These are phyloP conservation scores for Lyophyllum atratum DNA, from an alignment of 768 basidiomycete species.

Conservation along the genomic window DNA sequence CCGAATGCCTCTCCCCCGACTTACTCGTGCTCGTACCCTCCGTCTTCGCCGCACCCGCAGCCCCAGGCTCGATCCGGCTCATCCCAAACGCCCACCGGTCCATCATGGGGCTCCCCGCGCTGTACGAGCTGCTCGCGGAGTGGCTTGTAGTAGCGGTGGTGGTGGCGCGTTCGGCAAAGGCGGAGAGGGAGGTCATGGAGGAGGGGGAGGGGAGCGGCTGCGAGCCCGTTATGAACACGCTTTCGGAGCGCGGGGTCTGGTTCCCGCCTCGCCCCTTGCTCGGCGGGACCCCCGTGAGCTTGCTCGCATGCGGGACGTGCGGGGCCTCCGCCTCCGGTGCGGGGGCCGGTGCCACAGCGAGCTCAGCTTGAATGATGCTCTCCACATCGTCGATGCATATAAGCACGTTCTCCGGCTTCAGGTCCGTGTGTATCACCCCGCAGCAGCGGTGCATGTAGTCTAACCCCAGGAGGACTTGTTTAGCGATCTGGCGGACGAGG, in stretches of 20 bases:
- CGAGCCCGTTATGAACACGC: constrained; percentile 82
- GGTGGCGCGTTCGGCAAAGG: constrained; percentile 13
- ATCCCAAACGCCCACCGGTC: constrained; percentile 93
- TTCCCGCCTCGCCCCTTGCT: constrained; percentile 93
- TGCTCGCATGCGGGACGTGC: constrained; percentile 48
- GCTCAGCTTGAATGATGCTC: constrained; percentile 83
- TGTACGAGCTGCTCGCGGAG: constrained; percentile 44
- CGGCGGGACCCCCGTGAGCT: constrained; percentile 90
- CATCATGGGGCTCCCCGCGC: constrained; percentile 48
- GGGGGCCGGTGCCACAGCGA: constrained; percentile 54
- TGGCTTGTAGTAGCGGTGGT: background rate
- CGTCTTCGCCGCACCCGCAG: background rate
- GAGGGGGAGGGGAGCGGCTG: constrained; percentile 91
- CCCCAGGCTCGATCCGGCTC: constrained; percentile 67
- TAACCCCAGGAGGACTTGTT: constrained; percentile 91
- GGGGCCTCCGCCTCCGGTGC: constrained; percentile 35
- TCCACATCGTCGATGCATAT: constrained; percentile 98
- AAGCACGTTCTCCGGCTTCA: constrained; percentile 98
- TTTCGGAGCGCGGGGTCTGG: constrained; percentile 87
- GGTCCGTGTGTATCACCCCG: constrained; percentile 95
- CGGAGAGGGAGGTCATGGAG: constrained; percentile 34
- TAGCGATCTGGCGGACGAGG: constrained; percentile 93
- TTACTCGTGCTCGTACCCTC: background rate
- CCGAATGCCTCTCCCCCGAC: constrained; percentile 20
- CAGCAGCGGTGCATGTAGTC: constrained; percentile 99